Evolutionary conservation across 805 yeast species (phyloP), one percentile per base, ranked within the genome.

Genomic region (Starmera amethionina): DNA sequence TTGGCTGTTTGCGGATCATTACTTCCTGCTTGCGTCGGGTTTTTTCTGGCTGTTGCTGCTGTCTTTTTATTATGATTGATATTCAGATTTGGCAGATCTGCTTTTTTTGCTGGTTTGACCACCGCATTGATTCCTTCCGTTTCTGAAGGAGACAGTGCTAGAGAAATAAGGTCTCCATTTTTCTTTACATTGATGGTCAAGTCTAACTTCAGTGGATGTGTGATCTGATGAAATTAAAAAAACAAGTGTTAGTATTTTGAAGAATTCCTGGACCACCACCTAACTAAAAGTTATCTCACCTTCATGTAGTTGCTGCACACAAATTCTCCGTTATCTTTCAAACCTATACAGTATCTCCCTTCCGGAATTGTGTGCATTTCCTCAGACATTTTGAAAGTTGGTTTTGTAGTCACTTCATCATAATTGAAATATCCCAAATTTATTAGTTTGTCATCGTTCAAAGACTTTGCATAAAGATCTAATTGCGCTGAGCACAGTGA

Each of bases 301-400:
- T 16, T 4, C 18, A 16, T 16, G n/a, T 41, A 43, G 11, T 41
- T 36, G 30, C 46, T 52, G 36, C 53, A 46, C 37, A 43, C 45
- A 34, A 43, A 45, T 3, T 28, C 30, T 3, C 47, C 49, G 14
- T 31, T 29, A 5, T 43, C 36, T 27, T 47, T 42, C 4, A 51
- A 47, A 12, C 58, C 58, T 5, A 55, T 33, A 31, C 56, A 50
- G 43, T 52, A 53, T 3, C 37, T 34, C 6, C 32, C 38, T 12
- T 34, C 35, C 32, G 33, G 35, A 25, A 29, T 30, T 9, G 13
- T 34, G 27, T 9, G 31, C 19, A 2, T 14, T 13, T 13, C 34
- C 38, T 16, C 33, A 25, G 9, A 34, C 7, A 31, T 32, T 6
- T 6, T 22, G 27, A 22, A 22, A 8, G 27, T 22, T 22, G 27